phyloP scores from a whole-genome alignment of 805 yeast species.

The Pichia cephalocereana region DNA sequence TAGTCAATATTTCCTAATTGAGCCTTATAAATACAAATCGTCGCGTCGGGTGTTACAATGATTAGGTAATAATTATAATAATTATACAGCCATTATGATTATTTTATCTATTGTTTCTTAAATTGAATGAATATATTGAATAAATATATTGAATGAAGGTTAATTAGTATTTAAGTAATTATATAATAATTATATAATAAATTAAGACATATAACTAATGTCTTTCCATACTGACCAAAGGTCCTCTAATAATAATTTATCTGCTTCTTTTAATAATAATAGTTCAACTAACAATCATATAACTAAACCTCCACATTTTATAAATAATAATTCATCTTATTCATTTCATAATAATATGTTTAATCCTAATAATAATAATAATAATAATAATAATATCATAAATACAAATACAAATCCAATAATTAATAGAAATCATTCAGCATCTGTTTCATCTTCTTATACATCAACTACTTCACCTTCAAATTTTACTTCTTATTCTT shows the following conservation, averaged over 20 bases:
- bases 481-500: slow-evolving; percentile 17
- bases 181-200: too few relatives aligned
- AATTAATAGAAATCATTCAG: slow-evolving; percentile 4
- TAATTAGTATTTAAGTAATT: too few relatives aligned
- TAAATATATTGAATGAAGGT: too few relatives aligned
- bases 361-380: background rate
- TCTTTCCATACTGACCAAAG: background rate
- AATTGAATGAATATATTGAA: too few relatives aligned
- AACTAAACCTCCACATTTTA: too few relatives aligned
- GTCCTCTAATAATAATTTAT: background rate
- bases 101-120: too few relatives aligned
- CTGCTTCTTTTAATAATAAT: background rate
- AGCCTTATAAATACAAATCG: background rate
- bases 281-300: too few relatives aligned
- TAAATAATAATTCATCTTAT: too few relatives aligned
- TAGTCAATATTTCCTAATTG: background rate
- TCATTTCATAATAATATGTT: background rate
- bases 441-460: slow-evolving; percentile 16
- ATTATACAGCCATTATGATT: too few relatives aligned
- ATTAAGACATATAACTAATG: background rate
- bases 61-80: too few relatives aligned
- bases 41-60: background rate
- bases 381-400: too few relatives aligned
- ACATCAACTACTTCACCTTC: slow-evolving; percentile 26
- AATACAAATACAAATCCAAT: background rate